Evolutionary conservation across 2,329 filamentous ascomycete species (phyloP), one percentile per base, ranked within the genome.

Genomic region (Colletotrichum paranaense): DNA sequence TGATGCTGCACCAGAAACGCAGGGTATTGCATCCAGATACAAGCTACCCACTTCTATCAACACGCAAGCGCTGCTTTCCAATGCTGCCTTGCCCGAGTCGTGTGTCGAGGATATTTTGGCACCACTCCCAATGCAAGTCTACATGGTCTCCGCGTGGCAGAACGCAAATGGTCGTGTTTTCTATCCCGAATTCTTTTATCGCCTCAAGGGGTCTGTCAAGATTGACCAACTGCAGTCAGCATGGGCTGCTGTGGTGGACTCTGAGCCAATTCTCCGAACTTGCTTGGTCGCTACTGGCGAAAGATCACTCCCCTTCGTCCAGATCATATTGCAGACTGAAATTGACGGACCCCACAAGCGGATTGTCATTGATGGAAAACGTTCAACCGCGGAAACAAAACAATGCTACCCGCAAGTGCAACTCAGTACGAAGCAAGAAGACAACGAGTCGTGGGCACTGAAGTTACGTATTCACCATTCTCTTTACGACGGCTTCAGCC

Each of bases 401-500:
- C 16, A 22, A 1, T 53, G 55, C 38, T 71, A 59, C 65, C 71
- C 62, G 3, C 55, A 80, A 77, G 19, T 49, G 1, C 30, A 30
- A 4, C 63, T 69, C 12, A 3, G 9, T n/a, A 53, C 53, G 5
- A 59, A 75, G 3, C 70, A 75, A 1, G 66, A 75, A 4, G 68
- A 75, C 0, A 52, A 75, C 0, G 74, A 76, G 0, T 72, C 75
- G 3, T 82, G 81, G 77, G 53, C 75, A 0, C 67, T 91, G 4
- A 82, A 88, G 2, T 84, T 95, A 5, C 86, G 86, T 30, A 92
- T 98, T 5, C 95, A 98, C 75, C 95, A 98, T 80, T 93, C 94
- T 0, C 86, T 98, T 0, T 98, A 98, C 79, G 96, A 98, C 80
- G 95, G 92, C 6, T 87, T 97, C 73, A 97, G 94, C 77, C 84